phyloP scores from a whole-genome alignment of 169 alveolate species.

The Cyclospora cayetanensis region DNA sequence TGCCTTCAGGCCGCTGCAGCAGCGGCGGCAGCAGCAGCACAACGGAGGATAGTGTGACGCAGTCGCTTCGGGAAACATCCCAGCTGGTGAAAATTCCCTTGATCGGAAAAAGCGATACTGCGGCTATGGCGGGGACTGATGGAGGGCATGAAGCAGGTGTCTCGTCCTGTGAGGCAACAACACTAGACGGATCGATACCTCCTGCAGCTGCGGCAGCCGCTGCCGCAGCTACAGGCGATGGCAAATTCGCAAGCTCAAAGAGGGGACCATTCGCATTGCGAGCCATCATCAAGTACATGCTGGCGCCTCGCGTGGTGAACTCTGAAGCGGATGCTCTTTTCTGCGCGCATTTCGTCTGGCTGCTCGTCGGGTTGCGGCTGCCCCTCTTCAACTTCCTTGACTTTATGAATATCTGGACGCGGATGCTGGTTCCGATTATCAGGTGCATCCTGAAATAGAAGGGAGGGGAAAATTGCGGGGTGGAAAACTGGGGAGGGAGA shows the following conservation, averaged over 20 bases:
- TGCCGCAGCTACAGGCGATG: slow-evolving; percentile 13
- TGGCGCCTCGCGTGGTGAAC: slow-evolving; percentile 59
- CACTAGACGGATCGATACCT: not conserved
- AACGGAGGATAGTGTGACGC: not conserved
- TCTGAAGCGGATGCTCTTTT: slow-evolving; percentile 69
- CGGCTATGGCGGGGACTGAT: not conserved
- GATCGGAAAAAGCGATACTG: not conserved
- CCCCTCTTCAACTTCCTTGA: slow-evolving; percentile 64
- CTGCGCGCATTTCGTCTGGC: slow-evolving; percentile 64
- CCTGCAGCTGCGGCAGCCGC: not conserved
- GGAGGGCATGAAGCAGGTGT: not conserved
- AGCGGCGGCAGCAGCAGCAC: slow-evolving; percentile 55
- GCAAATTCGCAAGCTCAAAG: not conserved
- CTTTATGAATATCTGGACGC: slow-evolving; percentile 61
- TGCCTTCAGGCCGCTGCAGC: slow-evolving; percentile 14
- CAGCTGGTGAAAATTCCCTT: not conserved
- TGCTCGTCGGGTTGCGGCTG: slow-evolving; percentile 29
- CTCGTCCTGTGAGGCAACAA: not conserved
- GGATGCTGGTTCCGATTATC: slow-evolving; percentile 60
- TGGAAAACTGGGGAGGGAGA: no score
- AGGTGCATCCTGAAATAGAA: no score
- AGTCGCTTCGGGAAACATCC: not conserved
- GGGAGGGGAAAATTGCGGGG: no score
- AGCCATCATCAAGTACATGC: slow-evolving; percentile 56
- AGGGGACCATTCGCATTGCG: slow-evolving; percentile 23